Conservation (phyloP, 1,139 yeast genomes). For the Dujonia santamariae region DNA sequence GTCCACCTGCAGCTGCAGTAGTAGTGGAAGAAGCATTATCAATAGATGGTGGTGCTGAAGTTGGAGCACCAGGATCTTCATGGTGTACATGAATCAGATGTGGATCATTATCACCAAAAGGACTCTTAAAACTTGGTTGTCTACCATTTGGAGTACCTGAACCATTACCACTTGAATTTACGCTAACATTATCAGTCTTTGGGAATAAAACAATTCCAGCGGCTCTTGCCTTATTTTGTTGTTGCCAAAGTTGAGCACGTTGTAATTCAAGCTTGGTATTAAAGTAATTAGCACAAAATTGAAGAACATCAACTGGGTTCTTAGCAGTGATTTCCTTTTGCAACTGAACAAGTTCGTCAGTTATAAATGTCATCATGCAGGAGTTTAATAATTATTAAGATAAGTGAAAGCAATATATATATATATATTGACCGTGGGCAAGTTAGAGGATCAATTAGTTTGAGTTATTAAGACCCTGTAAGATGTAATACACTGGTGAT, state of each 20-base stretch:
- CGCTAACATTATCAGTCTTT: conserved; percentile 24
- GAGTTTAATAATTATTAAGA: conserved; percentile 9
- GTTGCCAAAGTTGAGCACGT: conserved; percentile 53
- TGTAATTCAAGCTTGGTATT: conserved; percentile 59
- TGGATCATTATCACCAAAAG: conserved; percentile 64
- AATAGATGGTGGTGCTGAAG: not conserved
- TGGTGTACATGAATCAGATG: conserved; percentile 41
- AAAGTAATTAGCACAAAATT: conserved; percentile 74
- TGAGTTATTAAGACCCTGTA: not conserved
- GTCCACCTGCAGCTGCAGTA: conserved; percentile 17
- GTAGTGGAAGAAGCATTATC: conserved; percentile 9
- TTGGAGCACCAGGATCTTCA: conserved; percentile 7
- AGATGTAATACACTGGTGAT: no score
- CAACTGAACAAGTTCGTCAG: conserved; percentile 58
- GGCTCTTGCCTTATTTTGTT: conserved; percentile 48
- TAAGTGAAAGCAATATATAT: not conserved
- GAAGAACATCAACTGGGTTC: conserved; percentile 67
- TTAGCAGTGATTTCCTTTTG: conserved; percentile 59
- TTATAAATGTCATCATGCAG: no score
- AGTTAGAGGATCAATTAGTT: conserved; percentile 11
- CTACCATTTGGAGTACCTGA: conserved; percentile 23
- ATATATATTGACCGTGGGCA: not conserved
- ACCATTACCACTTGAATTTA: conserved; percentile 19
- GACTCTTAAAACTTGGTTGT: conserved; percentile 58
- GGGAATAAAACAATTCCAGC: conserved; percentile 57